Conservation (phyloP, 345 rosid genomes). For the Acer campestre region DNA sequence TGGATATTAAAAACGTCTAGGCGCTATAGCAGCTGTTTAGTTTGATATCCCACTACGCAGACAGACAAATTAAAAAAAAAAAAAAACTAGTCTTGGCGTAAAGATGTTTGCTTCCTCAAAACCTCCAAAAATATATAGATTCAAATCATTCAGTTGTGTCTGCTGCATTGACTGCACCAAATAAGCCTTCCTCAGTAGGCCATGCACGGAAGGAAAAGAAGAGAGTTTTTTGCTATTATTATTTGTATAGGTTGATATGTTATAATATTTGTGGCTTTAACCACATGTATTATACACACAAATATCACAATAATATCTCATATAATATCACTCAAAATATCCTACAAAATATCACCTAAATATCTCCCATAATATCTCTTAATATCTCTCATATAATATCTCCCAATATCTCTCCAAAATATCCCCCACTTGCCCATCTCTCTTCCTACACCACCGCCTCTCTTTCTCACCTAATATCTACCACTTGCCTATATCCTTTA, state of each 20-base stretch:
- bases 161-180: slow-evolving; percentile 15
- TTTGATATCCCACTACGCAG: not conserved
- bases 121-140: slow-evolving; percentile 10
- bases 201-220: not conserved
- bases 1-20: not conserved
- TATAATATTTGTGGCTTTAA: too few relatives aligned
- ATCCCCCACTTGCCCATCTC: too few relatives aligned
- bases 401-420: too few relatives aligned
- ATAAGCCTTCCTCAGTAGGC: slow-evolving; percentile 41
- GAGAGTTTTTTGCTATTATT: not conserved
- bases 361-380: too few relatives aligned
- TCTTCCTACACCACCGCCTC: too few relatives aligned
- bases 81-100: not conserved
- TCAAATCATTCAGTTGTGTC: not conserved
- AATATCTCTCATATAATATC: too few relatives aligned
- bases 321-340: too few relatives aligned
- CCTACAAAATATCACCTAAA: too few relatives aligned
- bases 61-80: not conserved
- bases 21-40: not conserved
- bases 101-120: slow-evolving; percentile 1
- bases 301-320: too few relatives aligned
- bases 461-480: too few relatives aligned
- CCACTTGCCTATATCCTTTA: too few relatives aligned
- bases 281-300: too few relatives aligned
- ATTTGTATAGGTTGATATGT: not conserved